Conservation (phyloP, 2,329 filamentous ascomycete species). For the Xylariaceae sp. region DNA sequence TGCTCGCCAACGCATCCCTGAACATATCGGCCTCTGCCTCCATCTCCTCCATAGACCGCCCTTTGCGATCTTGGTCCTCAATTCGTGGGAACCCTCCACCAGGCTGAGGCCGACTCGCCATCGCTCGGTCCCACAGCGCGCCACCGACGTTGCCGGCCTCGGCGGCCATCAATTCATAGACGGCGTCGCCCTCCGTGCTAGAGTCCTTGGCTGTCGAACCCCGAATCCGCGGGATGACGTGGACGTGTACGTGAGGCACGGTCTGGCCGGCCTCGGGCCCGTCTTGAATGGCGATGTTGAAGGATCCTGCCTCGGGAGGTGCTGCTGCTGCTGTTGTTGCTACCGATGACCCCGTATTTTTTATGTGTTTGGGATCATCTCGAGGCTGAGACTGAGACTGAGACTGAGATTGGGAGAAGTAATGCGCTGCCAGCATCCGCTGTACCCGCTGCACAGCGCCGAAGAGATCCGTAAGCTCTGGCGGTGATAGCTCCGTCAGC, state of each 20-base stretch:
- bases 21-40: slow-evolving; percentile 75
- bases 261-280: slow-evolving; percentile 90
- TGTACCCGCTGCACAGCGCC: slow-evolving; percentile 83
- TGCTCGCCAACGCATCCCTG: slow-evolving; percentile 53
- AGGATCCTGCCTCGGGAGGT: slow-evolving; percentile 66
- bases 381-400: neutral
- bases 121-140: slow-evolving; percentile 54
- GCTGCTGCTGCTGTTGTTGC: slow-evolving; percentile 1
- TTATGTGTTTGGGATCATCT: no score
- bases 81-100: slow-evolving; percentile 69
- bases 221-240: slow-evolving; percentile 53
- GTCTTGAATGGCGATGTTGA: slow-evolving; percentile 97
- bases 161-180: slow-evolving; percentile 84
- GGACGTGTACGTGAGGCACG: slow-evolving; percentile 90
- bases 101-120: slow-evolving; percentile 51
- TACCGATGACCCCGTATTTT: neutral
- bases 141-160: slow-evolving; percentile 84
- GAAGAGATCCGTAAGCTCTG: slow-evolving; percentile 84
- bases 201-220: slow-evolving; percentile 39
- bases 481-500: slow-evolving; percentile 73
- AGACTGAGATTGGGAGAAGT: slow-evolving; percentile 51
- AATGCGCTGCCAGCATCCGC: slow-evolving; percentile 70
- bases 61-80: slow-evolving; percentile 72
- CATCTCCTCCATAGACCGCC: slow-evolving; percentile 79
- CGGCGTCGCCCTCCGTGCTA: slow-evolving; percentile 42